Evolutionary conservation across 192 early-diverging fungal species (phyloP).

Genomic region (Umbelopsis isabellina): DNA sequence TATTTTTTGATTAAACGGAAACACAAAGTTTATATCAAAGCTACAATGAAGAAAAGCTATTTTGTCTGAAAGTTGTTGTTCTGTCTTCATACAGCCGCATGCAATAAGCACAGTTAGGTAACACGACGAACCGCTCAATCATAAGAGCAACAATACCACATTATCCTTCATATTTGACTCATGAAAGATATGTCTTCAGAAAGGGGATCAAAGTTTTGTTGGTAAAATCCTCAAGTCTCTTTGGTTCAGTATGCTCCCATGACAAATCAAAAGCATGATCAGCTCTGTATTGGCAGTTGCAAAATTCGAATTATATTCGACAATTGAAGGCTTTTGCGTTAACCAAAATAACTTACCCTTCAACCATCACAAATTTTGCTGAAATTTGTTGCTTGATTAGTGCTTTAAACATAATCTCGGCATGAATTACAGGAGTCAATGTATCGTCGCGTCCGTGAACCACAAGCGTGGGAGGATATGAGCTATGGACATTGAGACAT

Average conservation of each 20-base stretch:
- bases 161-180: too few relatives aligned
- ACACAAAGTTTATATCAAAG: too few relatives aligned
- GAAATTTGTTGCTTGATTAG: not conserved
- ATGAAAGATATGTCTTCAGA: not conserved
- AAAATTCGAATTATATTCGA: too few relatives aligned
- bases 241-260: not conserved
- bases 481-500: not conserved
- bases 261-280: slow-evolving; percentile 1
- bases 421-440: not conserved
- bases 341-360: not conserved
- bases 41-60: too few relatives aligned
- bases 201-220: not conserved
- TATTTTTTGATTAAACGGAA: too few relatives aligned
- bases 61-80: too few relatives aligned
- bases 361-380: not conserved
- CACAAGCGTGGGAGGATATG: not conserved
- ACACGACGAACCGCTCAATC: too few relatives aligned
- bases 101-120: too few relatives aligned
- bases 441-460: not conserved
- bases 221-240: not conserved
- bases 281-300: not conserved
- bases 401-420: not conserved
- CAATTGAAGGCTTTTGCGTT: too few relatives aligned
- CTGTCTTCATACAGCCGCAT: too few relatives aligned
- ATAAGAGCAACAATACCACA: too few relatives aligned